Base-by-base conservation (phyloP, 2,329 filamentous ascomycete genomes). In the Ploettnerulaceae sp. region DNA sequence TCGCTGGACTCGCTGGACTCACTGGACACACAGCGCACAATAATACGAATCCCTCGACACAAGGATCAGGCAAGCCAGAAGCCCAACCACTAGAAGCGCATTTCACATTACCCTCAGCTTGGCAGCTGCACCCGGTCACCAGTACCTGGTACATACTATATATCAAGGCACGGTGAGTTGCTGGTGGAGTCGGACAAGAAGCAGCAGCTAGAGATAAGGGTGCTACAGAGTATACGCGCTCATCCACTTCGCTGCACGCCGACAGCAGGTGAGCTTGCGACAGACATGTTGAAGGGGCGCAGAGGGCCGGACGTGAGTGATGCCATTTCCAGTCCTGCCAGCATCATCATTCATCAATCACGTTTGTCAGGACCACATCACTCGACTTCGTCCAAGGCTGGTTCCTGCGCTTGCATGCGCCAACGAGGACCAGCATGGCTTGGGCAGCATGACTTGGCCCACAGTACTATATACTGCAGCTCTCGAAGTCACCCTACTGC, bases 121-220 rank as follows among this genome's bases (percentile, higher is more conserved):
- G 34, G n/a, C 12, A 36, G 15, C 14, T 18, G 25, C 20, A 28
- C 15, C 25, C 25, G 8, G 37, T 40, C 37, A 29, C n/a, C n/a
- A n/a, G n/a, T n/a, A n/a, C n/a, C n/a, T n/a, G n/a, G n/a, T n/a
- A n/a, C n/a, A n/a, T n/a, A n/a, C n/a, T n/a, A n/a, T n/a, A n/a
- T n/a, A n/a, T 37, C 42, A 37, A 37, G 42, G 42, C 33, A 45
- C 33, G 24, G 42, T 31, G 25, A 31, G 37, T 31, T 24, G 37
- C 31, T 21, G 25, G 11, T 14, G 25, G n/a, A n/a, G n/a, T n/a
- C n/a, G n/a, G n/a, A n/a, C n/a, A n/a, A n/a, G n/a, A n/a, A n/a
- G n/a, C n/a, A n/a, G n/a, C n/a, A n/a, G n/a, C n/a, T n/a, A n/a
- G n/a, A n/a, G n/a, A n/a, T n/a, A n/a, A n/a, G n/a, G n/a, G n/a